Base-by-base conservation (phyloP, 768 basidiomycete species). In the Rhodotorula kratochvilovae region DNA sequence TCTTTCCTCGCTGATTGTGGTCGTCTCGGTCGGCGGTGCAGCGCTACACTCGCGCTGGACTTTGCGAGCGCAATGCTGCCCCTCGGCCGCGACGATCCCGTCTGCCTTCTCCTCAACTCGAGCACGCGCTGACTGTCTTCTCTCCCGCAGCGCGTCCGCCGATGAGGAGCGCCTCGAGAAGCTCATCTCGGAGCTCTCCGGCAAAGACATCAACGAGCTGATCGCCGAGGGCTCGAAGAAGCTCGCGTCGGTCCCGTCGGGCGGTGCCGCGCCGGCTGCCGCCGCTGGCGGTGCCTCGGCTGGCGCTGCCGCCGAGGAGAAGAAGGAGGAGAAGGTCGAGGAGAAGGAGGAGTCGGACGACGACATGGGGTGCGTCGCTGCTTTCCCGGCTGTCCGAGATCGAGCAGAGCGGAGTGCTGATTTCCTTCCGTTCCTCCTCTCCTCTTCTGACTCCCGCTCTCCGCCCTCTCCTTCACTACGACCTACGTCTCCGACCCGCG, bases 171-270 rank as follows among this genome's bases (percentile, higher is more conserved):
- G 90, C 76, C 85, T 97, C 78, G 82, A 85, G 66, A 89, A 86
- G 81, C 86, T 99, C 79, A 84, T 98, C 80, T 85, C 89, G 66
- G 94, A 98, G 84, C 88, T 99, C 76, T 80, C 87, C 72, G 93
- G 89, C 82, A 99, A 98, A 84, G 88, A 89, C 81, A 82, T 94
- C 81, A 87, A 90, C 83, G 82, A 86, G 89, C 83, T 98, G 84
- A 98, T 99, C 81, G 86, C 88, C 76, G 91, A 92, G 81, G 96
- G 96, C 65, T 89, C 89, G 53, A 81, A 86, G 81, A 98, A 97
- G 83, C 91, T 99, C 78, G 87, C 95, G 66, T 98, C 96, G 79
- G 96, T 96, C 79, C 95, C 96, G 70, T 94, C 95, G 72, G 95
- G 94, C 76, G 94, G 93, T 79, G 90, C 78, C 65, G 78, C 76